Evolutionary conservation across 2,329 filamentous ascomycete species (phyloP), one percentile per base, ranked within the genome.

Genomic region (Myriosclerotinia duriaeana): DNA sequence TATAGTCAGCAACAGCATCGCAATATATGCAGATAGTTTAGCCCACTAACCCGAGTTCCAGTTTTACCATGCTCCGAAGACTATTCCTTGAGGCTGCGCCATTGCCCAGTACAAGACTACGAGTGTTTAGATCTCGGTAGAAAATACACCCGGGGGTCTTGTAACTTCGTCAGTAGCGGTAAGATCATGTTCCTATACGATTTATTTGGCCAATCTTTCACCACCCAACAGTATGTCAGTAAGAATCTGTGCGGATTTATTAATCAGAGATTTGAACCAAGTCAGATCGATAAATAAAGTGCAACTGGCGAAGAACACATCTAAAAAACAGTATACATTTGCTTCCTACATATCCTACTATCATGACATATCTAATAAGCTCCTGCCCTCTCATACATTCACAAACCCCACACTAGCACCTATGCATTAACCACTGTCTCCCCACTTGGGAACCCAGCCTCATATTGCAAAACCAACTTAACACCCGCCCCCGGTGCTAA

Each of bases 401-500:
- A 40, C 9, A 64, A 17, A 26, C 5, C n/a, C 12, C 20, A 40
- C 30, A 15, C 60, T n/a, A 11, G 3, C n/a, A 22, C 40, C 38
- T 59, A 66, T 38, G 38, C 70, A 66, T 68, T 68, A 63, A 77
- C 66, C 59, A 81, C 78, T 8, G 70, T 74, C 68, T 86, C 83
- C 11, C 81, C 82, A 20, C 76, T 76, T 1, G 87, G 87, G 71
- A 85, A 79, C 30, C 80, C 81, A 22, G 87, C 82, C 68, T 85
- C 82, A 76, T 90, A 90, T 77, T 88, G 85, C 67, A 91, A 73
- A 34, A 78, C 77, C 68, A 90, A 75, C 76, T 83, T 83, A 20
- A 85, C 83, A 4, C 82, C 80, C 71, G 82, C 81, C 36, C 87
- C 85, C 0, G 85, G 80, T 68, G 87, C 83, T 61, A 90, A 75